Evolutionary conservation across 2,329 filamentous ascomycete genomes (phyloP).

Genomic region (Aspergillus sp.): DNA sequence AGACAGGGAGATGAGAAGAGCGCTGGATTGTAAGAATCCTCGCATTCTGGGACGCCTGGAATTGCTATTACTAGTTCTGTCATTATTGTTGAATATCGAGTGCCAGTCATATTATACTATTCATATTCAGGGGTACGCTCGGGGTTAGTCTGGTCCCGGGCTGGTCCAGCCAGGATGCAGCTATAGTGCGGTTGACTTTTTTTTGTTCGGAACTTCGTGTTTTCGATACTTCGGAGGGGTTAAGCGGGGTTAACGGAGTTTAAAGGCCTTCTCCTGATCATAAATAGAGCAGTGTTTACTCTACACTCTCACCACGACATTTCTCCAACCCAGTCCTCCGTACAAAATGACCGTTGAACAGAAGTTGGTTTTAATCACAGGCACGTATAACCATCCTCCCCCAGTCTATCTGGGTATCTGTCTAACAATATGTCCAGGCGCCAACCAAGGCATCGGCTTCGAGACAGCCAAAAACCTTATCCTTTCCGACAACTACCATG

Average conservation of each 20-base stretch:
- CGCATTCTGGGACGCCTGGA: too few relatives aligned
- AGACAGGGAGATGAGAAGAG: too few relatives aligned
- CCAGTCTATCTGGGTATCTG: not conserved
- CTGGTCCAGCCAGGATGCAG: too few relatives aligned
- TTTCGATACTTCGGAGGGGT: not conserved
- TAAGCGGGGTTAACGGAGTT: not conserved
- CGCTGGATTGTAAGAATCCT: too few relatives aligned
- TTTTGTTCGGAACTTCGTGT: not conserved
- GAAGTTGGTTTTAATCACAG: not conserved
- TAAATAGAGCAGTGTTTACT: not conserved
- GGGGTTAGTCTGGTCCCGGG: too few relatives aligned
- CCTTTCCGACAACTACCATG: constrained; percentile 1
- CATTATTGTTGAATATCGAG: too few relatives aligned
- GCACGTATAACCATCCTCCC: not conserved
- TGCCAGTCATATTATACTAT: too few relatives aligned
- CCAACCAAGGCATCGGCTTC: constrained; percentile 1
- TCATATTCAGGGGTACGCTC: too few relatives aligned
- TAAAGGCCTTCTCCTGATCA: not conserved
- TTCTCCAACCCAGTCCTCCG: not conserved
- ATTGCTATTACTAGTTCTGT: too few relatives aligned
- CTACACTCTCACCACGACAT: not conserved
- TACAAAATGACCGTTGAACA: not conserved
- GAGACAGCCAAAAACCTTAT: constrained; percentile 1
- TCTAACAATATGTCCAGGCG: not conserved
- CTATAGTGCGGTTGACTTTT: not conserved